Evolutionary conservation across 495 filamentous ascomycete genomes (phyloP).

Genomic region (Chaetomidium leptoderma): DNA sequence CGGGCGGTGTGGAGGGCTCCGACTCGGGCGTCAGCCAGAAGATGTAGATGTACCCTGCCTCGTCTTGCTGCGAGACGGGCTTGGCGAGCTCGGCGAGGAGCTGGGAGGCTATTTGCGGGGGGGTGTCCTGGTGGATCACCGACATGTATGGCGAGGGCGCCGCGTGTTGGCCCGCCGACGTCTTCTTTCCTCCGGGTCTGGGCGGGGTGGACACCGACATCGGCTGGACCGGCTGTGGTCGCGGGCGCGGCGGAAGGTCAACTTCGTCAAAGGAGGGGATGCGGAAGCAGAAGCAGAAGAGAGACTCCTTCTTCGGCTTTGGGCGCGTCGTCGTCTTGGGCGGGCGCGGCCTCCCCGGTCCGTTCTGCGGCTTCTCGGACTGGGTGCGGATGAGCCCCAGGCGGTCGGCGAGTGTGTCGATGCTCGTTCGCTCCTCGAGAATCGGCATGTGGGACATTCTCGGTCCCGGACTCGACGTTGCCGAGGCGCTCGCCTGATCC

Average conservation of each 20-base stretch:
- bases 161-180: too few relatives aligned
- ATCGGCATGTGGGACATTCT: conserved; percentile 32
- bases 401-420: conserved; percentile 77
- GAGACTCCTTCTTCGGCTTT: conserved; percentile 31
- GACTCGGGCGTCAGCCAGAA: conserved; percentile 78
- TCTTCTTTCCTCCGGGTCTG: conserved; percentile 24
- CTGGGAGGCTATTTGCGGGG: conserved; percentile 59
- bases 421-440: conserved; percentile 61
- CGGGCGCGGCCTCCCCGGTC: conserved; percentile 20
- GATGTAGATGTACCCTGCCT: conserved; percentile 94
- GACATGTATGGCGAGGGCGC: conserved; percentile 60
- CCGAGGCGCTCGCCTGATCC: conserved; percentile 63
- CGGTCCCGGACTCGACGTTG: conserved; percentile 41
- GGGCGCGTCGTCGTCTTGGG: conserved; percentile 29
- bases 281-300: conserved; percentile 46
- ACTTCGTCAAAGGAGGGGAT: conserved; percentile 36
- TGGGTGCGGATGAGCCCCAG: conserved; percentile 58
- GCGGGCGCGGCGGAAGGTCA: conserved; percentile 33
- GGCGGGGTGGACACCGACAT: conserved; percentile 28
- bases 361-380: conserved; percentile 27
- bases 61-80: conserved; percentile 70
- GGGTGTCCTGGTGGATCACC: conserved; percentile 60
- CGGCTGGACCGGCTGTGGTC: conserved; percentile 39
- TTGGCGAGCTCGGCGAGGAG: conserved; percentile 76
- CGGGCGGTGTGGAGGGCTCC: conserved; percentile 47